Percentiles rank a stretch among this genome's conserved stretches.
phyloP scores from a whole-genome alignment of 345 rosid genomes.

The Syzygium aromaticum region DNA sequence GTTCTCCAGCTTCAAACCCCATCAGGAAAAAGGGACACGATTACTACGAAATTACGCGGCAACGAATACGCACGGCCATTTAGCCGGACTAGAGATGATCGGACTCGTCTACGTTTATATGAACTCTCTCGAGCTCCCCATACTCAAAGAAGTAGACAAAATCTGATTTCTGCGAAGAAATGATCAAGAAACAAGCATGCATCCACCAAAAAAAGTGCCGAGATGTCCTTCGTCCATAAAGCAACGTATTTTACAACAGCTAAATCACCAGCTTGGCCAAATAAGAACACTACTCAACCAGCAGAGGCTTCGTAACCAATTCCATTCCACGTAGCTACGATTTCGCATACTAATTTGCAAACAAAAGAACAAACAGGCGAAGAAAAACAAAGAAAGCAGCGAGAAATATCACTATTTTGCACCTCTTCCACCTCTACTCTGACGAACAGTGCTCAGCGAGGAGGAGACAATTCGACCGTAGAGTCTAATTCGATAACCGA shows the following conservation, averaged over 20 bases:
- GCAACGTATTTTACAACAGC: neutral
- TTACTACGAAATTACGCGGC: neutral
- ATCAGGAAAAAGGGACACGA: neutral
- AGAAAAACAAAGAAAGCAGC: neutral
- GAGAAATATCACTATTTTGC: neutral
- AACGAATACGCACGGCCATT: neutral
- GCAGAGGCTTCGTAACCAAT: neutral
- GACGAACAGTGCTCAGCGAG: slow-evolving; percentile 2
- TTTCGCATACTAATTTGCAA: neutral
- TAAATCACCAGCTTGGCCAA: neutral
- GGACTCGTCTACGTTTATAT: neutral
- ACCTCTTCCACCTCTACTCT: slow-evolving; percentile 2
- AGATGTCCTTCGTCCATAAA: neutral
- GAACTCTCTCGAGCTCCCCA: neutral
- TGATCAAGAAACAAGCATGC: neutral
- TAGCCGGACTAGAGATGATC: neutral
- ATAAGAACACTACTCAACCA: neutral
- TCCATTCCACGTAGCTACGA: neutral
- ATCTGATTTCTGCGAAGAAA: neutral
- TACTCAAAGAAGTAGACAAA: neutral
- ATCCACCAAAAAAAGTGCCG: neutral
- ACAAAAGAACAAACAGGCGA: neutral
- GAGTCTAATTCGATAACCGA: neutral
- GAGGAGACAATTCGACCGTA: neutral
- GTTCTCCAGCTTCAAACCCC: neutral